Base-by-base conservation (phyloP, 2,329 filamentous ascomycete species). In the Blastomyces parvus region DNA sequence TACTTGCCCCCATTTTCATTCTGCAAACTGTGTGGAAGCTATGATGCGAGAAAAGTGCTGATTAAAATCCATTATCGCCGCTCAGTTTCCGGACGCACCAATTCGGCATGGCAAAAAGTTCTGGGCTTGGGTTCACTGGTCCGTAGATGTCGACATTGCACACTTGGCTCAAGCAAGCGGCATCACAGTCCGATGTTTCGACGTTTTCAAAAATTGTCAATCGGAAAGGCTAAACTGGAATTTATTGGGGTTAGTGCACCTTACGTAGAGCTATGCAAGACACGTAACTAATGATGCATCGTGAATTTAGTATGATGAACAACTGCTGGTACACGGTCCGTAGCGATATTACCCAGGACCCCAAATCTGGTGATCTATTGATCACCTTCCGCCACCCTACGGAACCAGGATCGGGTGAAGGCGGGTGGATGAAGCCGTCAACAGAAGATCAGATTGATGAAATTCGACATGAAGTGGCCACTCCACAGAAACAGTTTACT, bases 51-150 rank as follows among this genome's bases (percentile, higher is more conserved):
- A 9, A 30, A 25, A 13, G 19, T 46, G 30, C 27, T 60, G 46
- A 61, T 69, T 71, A 46, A 67, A 56, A 48, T 11, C 14, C 19
- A 33, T 33, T 33, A 55, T 33, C 27, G 8, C 3, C 27, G 3
- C 25, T 17, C 63, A 77, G 65, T 82, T 79, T 59, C 81, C 81
- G 1, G 75, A 82, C 19, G 71, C 71, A 5, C 80, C 81, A 0
- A 74, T 83, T 42, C 73, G 81, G 4, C 80, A 84, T 62, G 81
- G 80, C 2, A 79, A 77, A 48, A 83, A 81, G 66, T 83, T 81
- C 67, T 83, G 81, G 81, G 78, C 80, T 0, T 83, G 81, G 81
- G 55, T 81, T 3, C 77, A 80, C 65, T 83, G 81, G 81, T 73
- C 82, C 63, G 71, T 83, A 1, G 81, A 83, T 62, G 71, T 83